Percentiles rank a stretch among this genome's conserved stretches.
Evolutionary conservation across 2,329 filamentous ascomycete species (phyloP).

Genomic region (Phyllosticta ampelicida): DNA sequence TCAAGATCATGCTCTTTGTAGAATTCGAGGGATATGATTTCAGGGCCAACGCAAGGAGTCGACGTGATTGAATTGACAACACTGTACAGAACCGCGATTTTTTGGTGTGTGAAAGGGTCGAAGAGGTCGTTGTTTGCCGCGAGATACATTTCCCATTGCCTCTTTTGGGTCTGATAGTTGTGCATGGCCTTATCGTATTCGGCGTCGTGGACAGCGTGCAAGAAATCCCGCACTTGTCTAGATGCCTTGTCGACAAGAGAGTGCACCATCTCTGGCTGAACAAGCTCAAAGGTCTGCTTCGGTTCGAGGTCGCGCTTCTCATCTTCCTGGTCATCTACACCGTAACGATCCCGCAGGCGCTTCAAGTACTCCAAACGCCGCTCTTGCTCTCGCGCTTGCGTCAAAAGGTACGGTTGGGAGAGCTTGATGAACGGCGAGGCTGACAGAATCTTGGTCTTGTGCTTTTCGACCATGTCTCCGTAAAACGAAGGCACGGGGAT

Average conservation of each 20-base stretch:
- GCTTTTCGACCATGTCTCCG: slow-evolving; percentile 86
- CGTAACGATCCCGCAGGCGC: slow-evolving; percentile 64
- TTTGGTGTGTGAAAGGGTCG: slow-evolving; percentile 90
- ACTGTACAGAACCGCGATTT: slow-evolving; percentile 89
- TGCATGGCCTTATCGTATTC: slow-evolving; percentile 94
- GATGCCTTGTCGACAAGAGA: slow-evolving; percentile 69
- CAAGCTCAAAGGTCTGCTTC: slow-evolving; percentile 71
- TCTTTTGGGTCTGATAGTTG: slow-evolving; percentile 86
- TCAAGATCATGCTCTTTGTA: slow-evolving; percentile 78
- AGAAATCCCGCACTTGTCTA: slow-evolving; percentile 79
- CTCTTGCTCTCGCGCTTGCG: slow-evolving; percentile 86
- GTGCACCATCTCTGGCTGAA: slow-evolving; percentile 92
- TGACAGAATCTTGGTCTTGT: slow-evolving; percentile 85
- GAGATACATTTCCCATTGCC: slow-evolving; percentile 93
- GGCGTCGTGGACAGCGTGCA: slow-evolving; percentile 90
- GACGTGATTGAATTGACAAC: slow-evolving; percentile 89
- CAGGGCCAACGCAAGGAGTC: slow-evolving; percentile 84
- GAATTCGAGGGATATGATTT: slow-evolving; percentile 80
- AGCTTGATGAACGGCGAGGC: slow-evolving; percentile 96
- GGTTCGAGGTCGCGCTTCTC: slow-evolving; percentile 15
- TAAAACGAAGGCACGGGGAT: slow-evolving; percentile 88
- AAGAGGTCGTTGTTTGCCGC: slow-evolving; percentile 77
- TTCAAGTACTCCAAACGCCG: slow-evolving; percentile 72
- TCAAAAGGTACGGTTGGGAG: slow-evolving; percentile 82
- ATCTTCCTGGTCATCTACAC: slow-evolving; percentile 27